Conservation (phyloP, 805 yeast genomes). For the Priceomyces melissophilus region DNA sequence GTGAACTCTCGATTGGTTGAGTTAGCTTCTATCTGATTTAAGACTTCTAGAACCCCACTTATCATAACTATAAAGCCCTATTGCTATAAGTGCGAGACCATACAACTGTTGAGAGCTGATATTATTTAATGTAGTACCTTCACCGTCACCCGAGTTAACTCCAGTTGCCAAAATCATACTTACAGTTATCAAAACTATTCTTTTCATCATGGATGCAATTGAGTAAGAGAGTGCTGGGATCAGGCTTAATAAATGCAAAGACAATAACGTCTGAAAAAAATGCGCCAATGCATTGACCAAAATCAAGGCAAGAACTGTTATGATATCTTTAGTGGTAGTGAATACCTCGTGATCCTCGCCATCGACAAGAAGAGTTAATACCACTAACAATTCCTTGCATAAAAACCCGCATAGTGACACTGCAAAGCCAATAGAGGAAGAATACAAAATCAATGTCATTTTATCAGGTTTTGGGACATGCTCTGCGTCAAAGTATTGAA, state of each 20-base stretch:
- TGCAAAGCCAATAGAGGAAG: conserved; percentile 67
- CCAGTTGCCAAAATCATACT: conserved; percentile 58
- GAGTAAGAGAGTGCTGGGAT: conserved; percentile 84
- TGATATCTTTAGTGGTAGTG: conserved; percentile 17
- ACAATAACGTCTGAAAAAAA: conserved; percentile 74
- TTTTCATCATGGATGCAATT: conserved; percentile 81
- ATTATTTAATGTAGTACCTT: not conserved
- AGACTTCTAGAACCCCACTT: conserved; percentile 49
- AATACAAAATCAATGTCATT: conserved; percentile 74
- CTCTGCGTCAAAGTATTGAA: conserved; percentile 13
- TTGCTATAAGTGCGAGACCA: conserved; percentile 50
- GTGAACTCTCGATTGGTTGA: not conserved
- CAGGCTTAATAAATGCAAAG: conserved; percentile 76
- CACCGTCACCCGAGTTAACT: conserved; percentile 40
- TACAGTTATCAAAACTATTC: conserved; percentile 77
- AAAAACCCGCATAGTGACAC: conserved; percentile 75
- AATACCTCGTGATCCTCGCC: conserved; percentile 3
- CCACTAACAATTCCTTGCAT: conserved; percentile 51
- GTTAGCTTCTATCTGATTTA: conserved; percentile 8
- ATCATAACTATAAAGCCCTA: conserved; percentile 63
- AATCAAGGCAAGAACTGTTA: conserved; percentile 48
- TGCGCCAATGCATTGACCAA: conserved; percentile 71
- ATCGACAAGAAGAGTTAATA: conserved; percentile 8
- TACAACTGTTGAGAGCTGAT: conserved; percentile 43
- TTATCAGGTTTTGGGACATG: conserved; percentile 61